Base-by-base conservation (phyloP, 345 rosid genomes). In the Linum lewisii region DNA sequence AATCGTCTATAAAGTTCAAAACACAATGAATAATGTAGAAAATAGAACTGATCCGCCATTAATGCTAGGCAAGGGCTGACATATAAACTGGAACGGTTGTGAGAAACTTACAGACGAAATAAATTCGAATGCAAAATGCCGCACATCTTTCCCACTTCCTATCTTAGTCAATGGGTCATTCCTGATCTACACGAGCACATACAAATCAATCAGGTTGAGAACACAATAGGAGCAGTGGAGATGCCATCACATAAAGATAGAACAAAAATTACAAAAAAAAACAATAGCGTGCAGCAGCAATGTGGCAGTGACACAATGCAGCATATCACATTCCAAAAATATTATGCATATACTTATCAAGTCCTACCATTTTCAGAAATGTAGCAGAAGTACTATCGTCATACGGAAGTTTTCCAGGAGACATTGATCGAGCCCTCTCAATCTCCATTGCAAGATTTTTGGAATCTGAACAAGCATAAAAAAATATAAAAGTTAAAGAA, bases 101-200 rank as follows among this genome's bases (percentile, higher is more conserved):
- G 21, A 69, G 69, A 47, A 63, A 75, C 91, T 82, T 72, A 89
- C 99, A 8, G 76, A 37, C 54, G 91, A 79, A 74, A 69, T 73
- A 76, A 76, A 89, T 32, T 93, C 90, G 72, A 93, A 87, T 71
- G 89, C 99, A 37, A 93, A 85, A 75, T 86, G 97, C 42, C 78
- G 89, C 61, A 93, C 97, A 76, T 86, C 97, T 75, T 83, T 93
- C 65, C 82, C 84, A 59, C 77, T 64, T 57, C 74, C 84, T 59
- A 51, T 69, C 60, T 72, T 82, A 58, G 90, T 77, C 84, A 89
- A 74, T 24, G 68, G 73, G 58, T 75, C 72, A 65, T 83, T 93
- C 66, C 74, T 82, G 29, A 75, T 72, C 99, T 86, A 45, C 63
- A 77, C 21, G 55, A 59, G 59, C 36, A 67, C 60, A 45, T 13